phyloP scores from a whole-genome alignment of 768 basidiomycete species.

The Cystobasidiopsis lactophilus region DNA sequence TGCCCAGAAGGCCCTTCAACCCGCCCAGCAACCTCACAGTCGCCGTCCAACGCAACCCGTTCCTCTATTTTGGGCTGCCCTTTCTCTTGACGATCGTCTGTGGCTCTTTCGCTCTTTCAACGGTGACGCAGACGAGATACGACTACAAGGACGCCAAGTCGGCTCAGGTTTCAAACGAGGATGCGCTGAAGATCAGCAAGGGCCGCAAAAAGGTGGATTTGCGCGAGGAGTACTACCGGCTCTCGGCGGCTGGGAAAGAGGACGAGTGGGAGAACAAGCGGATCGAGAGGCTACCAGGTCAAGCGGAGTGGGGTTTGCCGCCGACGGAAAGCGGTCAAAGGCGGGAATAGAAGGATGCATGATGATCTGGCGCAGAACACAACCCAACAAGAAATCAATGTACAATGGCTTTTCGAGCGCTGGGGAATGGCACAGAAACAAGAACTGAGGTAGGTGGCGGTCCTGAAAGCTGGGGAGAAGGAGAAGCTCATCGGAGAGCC shows the following conservation, averaged over 20 bases:
- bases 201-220: slow-evolving; percentile 68
- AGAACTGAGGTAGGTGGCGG: too few species aligned
- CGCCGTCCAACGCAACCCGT: slow-evolving; percentile 4
- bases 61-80: slow-evolving; percentile 52
- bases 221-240: slow-evolving; percentile 75
- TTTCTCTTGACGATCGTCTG: slow-evolving; percentile 67
- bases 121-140: slow-evolving; percentile 74
- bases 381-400: too few species aligned
- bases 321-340: neutral
- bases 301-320: slow-evolving; percentile 87
- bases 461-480: too few species aligned
- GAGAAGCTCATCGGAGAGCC: too few species aligned
- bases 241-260: slow-evolving; percentile 37
- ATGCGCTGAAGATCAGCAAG: slow-evolving; percentile 50
- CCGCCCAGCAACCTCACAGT: too few species aligned
- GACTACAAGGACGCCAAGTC: slow-evolving; percentile 66
- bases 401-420: too few species aligned
- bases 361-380: neutral
- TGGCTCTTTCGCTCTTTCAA: slow-evolving; percentile 59
- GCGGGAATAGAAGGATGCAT: neutral
- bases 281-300: slow-evolving; percentile 56
- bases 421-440: too few species aligned
- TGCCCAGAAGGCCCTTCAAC: too few species aligned
- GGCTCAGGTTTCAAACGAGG: slow-evolving; percentile 51
- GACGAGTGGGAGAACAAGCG: slow-evolving; percentile 68